Evolutionary conservation across 2,329 filamentous ascomycete species (phyloP), one percentile per base, ranked within the genome.

Genomic region (Colletotrichum costaricense): DNA sequence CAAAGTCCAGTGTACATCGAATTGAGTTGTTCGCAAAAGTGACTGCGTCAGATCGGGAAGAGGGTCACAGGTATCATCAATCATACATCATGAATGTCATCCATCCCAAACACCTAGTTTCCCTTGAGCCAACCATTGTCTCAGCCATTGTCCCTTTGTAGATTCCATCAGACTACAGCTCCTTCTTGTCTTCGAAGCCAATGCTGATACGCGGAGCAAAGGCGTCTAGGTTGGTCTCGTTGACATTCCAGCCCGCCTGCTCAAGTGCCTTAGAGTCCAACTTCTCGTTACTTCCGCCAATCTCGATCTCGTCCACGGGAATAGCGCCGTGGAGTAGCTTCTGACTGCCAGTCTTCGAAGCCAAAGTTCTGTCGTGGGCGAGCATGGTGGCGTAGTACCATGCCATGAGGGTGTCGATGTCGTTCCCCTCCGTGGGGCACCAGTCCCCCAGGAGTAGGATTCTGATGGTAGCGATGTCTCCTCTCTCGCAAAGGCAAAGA

Each of bases 401-500:
- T 16, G 65, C 56, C 24, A 24, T 28, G 33, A 62, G 26, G 8
- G 65, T 38, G 8, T 24, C 8, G 30, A 52, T 24, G 38, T 22
- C 19, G 26, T 67, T 49, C 12, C 9, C 24, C 16, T 67, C 28
- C 5, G 26, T 26, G 46, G 14, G 28, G 9, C 49, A 55, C n/a
- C 3, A 38, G 35, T 66, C 46, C 12, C 49, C 62, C 3, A 68
- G 35, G n/a, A 74, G 69, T 22, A 74, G 54, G 63, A 74, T 63
- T 38, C 72, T 74, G 63, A 74, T 52, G 14, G 57, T 52, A 1
- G 42, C 19, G 3, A 67, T 6, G 7, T 35, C 22, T 3, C 33
- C 11, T 9, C 42, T 46, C 4, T 54, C 52, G 14, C 56, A 58
- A 33, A 73, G 16, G 30, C 55, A 64, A 19, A 73, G 65, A 7